phyloP scores from a whole-genome alignment of 345 rosid species.

The Aethionema arabicum region DNA sequence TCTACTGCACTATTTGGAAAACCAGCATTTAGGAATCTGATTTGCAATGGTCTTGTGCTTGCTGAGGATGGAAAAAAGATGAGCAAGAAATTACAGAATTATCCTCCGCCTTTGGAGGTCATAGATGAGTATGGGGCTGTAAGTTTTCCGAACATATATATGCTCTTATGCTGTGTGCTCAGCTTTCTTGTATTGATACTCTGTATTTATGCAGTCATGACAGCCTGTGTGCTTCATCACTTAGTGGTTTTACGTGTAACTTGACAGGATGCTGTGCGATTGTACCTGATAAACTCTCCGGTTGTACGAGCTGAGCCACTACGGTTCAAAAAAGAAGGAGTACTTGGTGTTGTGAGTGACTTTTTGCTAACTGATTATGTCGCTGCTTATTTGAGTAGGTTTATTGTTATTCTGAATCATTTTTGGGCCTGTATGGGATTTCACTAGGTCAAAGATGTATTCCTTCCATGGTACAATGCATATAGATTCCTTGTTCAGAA shows the following conservation, averaged over 20 bases:
- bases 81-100: slow-evolving; percentile 86
- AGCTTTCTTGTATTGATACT: slow-evolving; percentile 4
- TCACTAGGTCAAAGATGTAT: slow-evolving; percentile 91
- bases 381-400: slow-evolving; percentile 19
- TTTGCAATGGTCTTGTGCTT: slow-evolving; percentile 97
- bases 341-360: slow-evolving; percentile 85
- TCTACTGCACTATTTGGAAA: slow-evolving; percentile 94
- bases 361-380: slow-evolving; percentile 8
- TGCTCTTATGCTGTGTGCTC: slow-evolving; percentile 6
- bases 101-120: slow-evolving; percentile 89
- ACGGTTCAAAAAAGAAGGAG: slow-evolving; percentile 94
- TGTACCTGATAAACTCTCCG: slow-evolving; percentile 95
- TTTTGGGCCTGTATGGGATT: slow-evolving; percentile 18
- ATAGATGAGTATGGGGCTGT: slow-evolving; percentile 96
- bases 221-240: slow-evolving; percentile 4
- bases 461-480: slow-evolving; percentile 99
- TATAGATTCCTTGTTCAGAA: slow-evolving; percentile 97
- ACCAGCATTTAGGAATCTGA: slow-evolving; percentile 90
- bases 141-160: slow-evolving; percentile 38
- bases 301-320: slow-evolving; percentile 97
- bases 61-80: slow-evolving; percentile 99
- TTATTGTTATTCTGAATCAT: slow-evolving; percentile 20
- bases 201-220: slow-evolving; percentile 12
- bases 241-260: slow-evolving; percentile 21
- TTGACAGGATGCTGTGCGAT: slow-evolving; percentile 84